Percentiles rank a stretch among this genome's conserved stretches.
These are phyloP conservation scores for Eucalyptus cloeziana DNA, from an alignment of 345 rosid genomes.

Conservation along the genomic window DNA sequence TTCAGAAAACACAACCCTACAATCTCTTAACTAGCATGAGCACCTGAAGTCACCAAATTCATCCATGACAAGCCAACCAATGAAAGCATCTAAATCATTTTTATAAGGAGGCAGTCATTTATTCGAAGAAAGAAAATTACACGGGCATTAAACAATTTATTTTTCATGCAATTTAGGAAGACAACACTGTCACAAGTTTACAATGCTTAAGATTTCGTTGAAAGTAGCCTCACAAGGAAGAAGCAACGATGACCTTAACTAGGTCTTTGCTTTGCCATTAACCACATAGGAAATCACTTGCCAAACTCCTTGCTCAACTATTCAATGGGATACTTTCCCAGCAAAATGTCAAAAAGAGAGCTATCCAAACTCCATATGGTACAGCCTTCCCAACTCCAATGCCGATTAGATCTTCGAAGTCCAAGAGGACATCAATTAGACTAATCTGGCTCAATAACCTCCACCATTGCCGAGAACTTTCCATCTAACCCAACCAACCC, in stretches of 20 bases:
- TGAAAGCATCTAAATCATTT: not conserved
- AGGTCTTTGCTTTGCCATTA: not conserved
- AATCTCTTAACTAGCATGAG: not conserved
- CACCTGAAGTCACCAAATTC: not conserved
- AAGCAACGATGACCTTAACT: not conserved
- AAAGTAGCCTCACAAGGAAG: not conserved
- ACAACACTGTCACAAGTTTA: not conserved
- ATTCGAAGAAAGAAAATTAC: not conserved
- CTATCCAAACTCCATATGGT: not conserved
- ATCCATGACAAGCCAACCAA: fast-evolving
- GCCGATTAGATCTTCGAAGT: not conserved
- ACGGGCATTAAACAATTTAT: not conserved
- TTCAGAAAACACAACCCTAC: not conserved
- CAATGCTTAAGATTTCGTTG: not conserved
- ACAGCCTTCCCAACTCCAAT: not conserved
- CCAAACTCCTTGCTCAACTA: not conserved
- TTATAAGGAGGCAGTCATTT: not conserved
- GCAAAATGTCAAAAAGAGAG: not conserved
- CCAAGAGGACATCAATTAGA: not conserved
- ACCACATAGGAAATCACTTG: not conserved
- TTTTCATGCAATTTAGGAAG: not conserved
- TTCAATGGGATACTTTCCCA: not conserved
- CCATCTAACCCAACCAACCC: not conserved
- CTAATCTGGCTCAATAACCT: not conserved
- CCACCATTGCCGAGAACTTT: not conserved